Evolutionary conservation across 2,329 filamentous ascomycete genomes (phyloP).

Genomic region (Ascosphaera apis): DNA sequence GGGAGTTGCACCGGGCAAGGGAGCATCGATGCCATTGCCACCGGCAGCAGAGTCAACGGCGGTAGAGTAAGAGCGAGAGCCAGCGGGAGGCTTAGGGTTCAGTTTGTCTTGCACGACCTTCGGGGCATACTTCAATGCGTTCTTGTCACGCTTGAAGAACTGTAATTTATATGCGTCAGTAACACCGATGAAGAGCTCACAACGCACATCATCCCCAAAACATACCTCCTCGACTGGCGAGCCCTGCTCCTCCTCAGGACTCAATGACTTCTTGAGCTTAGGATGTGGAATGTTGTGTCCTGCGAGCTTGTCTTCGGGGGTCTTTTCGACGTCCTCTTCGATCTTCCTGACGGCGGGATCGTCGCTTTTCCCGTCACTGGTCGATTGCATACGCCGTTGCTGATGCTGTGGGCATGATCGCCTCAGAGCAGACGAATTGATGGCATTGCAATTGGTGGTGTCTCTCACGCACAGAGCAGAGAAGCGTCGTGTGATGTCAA

Average conservation of each 20-base stretch:
- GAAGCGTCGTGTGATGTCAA: background rate
- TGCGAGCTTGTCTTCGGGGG: background rate
- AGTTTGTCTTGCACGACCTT: constrained; percentile 38
- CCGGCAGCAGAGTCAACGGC: constrained; percentile 18
- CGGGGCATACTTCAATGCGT: constrained; percentile 37
- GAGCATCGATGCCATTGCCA: constrained; percentile 6
- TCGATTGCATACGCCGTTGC: background rate
- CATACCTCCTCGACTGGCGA: constrained; percentile 42
- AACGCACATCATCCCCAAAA: background rate
- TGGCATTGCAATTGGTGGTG: background rate
- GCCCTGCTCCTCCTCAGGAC: constrained; percentile 39
- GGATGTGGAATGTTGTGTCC: background rate
- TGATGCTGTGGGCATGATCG: background rate
- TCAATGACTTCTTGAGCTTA: constrained; percentile 13
- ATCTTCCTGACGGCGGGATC: background rate
- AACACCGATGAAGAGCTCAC: no score
- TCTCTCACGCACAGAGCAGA: background rate
- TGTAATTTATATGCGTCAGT: constrained; percentile 11
- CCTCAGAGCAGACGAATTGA: background rate
- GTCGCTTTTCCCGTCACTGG: no score
- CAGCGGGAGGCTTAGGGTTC: constrained; percentile 18
- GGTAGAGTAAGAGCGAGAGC: constrained; percentile 35
- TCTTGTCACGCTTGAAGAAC: constrained; percentile 40
- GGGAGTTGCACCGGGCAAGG: constrained; percentile 3
- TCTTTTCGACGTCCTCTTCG: background rate